phyloP scores from a whole-genome alignment of 106 monocot genomes.

The Chionographis japonica region DNA sequence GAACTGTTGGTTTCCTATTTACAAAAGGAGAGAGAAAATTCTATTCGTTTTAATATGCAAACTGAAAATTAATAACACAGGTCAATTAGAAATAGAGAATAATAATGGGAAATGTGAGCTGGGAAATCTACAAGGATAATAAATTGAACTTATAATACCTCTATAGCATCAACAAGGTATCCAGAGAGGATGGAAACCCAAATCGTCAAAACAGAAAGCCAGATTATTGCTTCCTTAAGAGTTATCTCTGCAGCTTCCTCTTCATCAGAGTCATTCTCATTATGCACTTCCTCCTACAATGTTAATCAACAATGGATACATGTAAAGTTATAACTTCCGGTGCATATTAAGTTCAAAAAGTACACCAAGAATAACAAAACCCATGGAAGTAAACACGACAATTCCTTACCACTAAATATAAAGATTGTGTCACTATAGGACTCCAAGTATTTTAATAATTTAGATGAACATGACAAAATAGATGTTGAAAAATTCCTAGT shows the following conservation, averaged over 20 bases:
- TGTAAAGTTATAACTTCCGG: not conserved
- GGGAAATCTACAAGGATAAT: not conserved
- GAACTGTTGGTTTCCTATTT: no score
- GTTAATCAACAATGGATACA: not conserved
- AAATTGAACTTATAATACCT: conserved; percentile 37
- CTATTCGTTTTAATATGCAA: not conserved
- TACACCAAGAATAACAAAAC: not conserved
- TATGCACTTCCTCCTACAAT: conserved; percentile 46
- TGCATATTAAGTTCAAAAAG: not conserved
- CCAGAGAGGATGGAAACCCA: conserved; percentile 91
- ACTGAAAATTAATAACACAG: no score
- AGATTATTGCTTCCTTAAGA: conserved; percentile 68
- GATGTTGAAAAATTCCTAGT: no score
- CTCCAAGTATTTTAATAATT: no score
- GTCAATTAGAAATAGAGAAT: not conserved
- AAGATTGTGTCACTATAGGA: not conserved
- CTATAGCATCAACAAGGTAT: conserved; percentile 93
- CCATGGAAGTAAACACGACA: not conserved
- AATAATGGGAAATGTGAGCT: not conserved
- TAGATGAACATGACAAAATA: no score
- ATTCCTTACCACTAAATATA: not conserved
- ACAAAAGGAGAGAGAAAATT: no score
- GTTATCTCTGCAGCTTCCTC: conserved; percentile 69
- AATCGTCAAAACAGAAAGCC: conserved; percentile 83
- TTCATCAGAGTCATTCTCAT: conserved; percentile 39